phyloP scores from a whole-genome alignment of 169 alveolate species.

The Besnoitia besnoiti region DNA sequence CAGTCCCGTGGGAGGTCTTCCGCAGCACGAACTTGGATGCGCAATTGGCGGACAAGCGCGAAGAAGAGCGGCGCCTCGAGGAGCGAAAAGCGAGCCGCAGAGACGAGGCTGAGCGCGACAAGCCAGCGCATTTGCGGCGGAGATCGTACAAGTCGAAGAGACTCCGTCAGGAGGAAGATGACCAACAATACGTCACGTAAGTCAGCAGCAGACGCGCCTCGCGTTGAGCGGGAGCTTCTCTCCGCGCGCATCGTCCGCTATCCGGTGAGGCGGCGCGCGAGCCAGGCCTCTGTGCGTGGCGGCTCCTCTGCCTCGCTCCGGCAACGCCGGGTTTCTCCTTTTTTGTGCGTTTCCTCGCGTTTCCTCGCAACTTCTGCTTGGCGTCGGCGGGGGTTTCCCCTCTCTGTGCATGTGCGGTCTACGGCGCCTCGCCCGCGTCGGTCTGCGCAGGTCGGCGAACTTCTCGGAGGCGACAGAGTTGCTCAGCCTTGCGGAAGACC shows the following conservation, averaged over 20 bases:
- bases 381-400: too few relatives aligned
- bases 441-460: conserved; percentile 30
- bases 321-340: too few relatives aligned
- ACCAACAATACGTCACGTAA: conserved; percentile 15
- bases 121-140: conserved; percentile 60
- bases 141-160: conserved; percentile 42
- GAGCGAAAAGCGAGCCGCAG: neutral
- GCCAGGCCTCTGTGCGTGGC: too few relatives aligned
- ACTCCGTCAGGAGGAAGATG: conserved; percentile 55
- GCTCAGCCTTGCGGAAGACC: conserved; percentile 51
- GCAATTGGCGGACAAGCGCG: neutral
- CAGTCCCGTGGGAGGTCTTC: neutral
- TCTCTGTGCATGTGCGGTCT: too few relatives aligned
- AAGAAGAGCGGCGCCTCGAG: neutral
- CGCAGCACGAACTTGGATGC: neutral
- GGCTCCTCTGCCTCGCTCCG: too few relatives aligned
- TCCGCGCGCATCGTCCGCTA: neutral
- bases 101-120: conserved; percentile 2
- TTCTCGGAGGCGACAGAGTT: conserved; percentile 56
- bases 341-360: too few relatives aligned
- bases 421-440: too few relatives aligned
- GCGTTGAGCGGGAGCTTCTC: neutral
- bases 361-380: too few relatives aligned
- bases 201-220: too few relatives aligned
- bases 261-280: too few relatives aligned